Percentiles rank a stretch among this genome's conserved stretches.
Conservation (phyloP, 192 early-diverging fungal species). For the Lobosporangium transversale region DNA sequence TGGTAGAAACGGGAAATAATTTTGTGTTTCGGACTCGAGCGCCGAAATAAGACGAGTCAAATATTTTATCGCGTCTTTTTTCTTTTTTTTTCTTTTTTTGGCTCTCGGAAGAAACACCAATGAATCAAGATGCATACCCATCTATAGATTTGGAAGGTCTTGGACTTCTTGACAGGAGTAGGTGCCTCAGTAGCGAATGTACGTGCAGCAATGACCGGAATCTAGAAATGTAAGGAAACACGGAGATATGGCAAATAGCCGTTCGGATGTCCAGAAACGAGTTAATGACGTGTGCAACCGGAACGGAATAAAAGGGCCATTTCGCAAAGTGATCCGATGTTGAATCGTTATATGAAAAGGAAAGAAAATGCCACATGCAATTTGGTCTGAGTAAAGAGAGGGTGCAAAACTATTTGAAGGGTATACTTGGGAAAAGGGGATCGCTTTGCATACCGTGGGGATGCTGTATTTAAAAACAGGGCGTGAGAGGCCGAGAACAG, state of each 20-base stretch:
- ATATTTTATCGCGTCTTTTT: too few relatives aligned
- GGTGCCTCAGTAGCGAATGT: slow-evolving; percentile 59
- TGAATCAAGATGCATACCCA: slow-evolving; percentile 71
- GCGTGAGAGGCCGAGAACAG: slow-evolving; percentile 47
- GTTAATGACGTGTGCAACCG: slow-evolving; percentile 31
- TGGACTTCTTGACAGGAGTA: slow-evolving; percentile 59
- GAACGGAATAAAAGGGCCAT: slow-evolving; percentile 7
- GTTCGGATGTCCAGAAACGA: slow-evolving; percentile 21
- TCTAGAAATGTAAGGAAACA: slow-evolving; percentile 6
- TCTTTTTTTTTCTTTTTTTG: background rate
- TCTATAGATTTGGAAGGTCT: slow-evolving; percentile 96
- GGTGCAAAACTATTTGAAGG: background rate
- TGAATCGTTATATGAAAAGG: background rate
- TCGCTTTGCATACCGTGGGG: slow-evolving; percentile 30
- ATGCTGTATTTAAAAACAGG: slow-evolving; percentile 48
- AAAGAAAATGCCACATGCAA: too few relatives aligned
- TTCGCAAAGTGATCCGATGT: background rate
- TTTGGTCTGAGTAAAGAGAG: background rate
- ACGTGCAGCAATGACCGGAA: slow-evolving; percentile 50
- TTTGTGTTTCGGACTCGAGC: slow-evolving; percentile 15
- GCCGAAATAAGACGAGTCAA: too few relatives aligned
- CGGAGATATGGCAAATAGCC: background rate
- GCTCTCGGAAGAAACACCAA: background rate
- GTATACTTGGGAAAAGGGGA: background rate
- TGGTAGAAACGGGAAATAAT: slow-evolving; percentile 3